Conservation (phyloP, 257 asterid species). For the Paulownia fortunei region DNA sequence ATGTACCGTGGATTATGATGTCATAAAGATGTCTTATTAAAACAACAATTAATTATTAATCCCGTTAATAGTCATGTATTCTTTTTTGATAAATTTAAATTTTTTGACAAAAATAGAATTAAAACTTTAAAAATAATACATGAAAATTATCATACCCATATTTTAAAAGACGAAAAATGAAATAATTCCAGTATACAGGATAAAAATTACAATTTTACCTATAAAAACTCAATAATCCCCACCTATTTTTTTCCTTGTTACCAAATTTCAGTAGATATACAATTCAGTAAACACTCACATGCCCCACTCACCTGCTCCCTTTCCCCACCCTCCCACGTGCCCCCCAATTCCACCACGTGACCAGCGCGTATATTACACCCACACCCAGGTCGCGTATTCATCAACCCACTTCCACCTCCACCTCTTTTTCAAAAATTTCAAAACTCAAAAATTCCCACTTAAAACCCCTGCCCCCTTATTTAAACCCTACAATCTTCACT, state of each 20-base stretch:
- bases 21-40: too few relatives aligned
- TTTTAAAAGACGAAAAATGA: too few relatives aligned
- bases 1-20: too few relatives aligned
- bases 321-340: constrained; percentile 9
- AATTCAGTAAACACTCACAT: not conserved
- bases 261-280: not conserved
- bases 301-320: not conserved
- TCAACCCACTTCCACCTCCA: not conserved
- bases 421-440: constrained; percentile 13
- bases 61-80: too few relatives aligned
- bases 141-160: too few relatives aligned
- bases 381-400: not conserved
- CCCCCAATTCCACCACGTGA: constrained; percentile 4
- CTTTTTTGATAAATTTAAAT: too few relatives aligned
- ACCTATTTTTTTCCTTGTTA: not conserved
- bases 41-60: too few relatives aligned
- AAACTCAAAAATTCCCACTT: constrained; percentile 36
- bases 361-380: constrained; percentile 29
- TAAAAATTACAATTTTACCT: too few relatives aligned
- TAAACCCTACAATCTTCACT: constrained; percentile 18
- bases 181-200: too few relatives aligned
- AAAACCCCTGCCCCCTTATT: constrained; percentile 1
- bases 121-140: too few relatives aligned
- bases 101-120: too few relatives aligned
- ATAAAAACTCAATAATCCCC: too few relatives aligned